These are phyloP conservation scores for Blastocystis sp. DNA, from an alignment of 352 stramenopile species.

Conservation along the genomic window DNA sequence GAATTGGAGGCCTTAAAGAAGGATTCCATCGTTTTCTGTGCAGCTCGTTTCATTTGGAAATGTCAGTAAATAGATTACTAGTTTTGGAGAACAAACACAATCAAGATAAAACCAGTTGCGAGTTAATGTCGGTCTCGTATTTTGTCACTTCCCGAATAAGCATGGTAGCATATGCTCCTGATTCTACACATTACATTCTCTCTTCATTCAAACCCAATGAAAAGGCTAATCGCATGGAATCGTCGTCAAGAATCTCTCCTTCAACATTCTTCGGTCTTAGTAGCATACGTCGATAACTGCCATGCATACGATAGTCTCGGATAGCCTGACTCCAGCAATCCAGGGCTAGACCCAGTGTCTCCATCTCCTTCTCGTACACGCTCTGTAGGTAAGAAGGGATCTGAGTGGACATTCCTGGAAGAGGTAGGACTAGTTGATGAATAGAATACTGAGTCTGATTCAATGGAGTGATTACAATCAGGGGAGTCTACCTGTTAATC, in stretches of 20 bases:
- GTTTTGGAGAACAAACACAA: not conserved
- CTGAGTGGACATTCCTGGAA: slow-evolving; percentile 27
- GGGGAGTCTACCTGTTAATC: not conserved
- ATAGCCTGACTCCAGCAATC: slow-evolving; percentile 32
- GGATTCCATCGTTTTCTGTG: slow-evolving; percentile 52
- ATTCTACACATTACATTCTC: slow-evolving; percentile 7
- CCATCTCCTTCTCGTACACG: slow-evolving; percentile 17
- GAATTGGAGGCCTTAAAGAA: slow-evolving; percentile 34
- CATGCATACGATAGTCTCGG: slow-evolving; percentile 55
- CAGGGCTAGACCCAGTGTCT: not conserved
- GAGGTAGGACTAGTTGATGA: slow-evolving; percentile 37
- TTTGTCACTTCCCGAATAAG: slow-evolving; percentile 62
- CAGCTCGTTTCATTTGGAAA: slow-evolving; percentile 15
- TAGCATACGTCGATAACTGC: slow-evolving; percentile 25
- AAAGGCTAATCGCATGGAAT: slow-evolving; percentile 30
- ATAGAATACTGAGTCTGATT: slow-evolving; percentile 6
- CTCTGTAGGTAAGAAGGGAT: slow-evolving; percentile 42
- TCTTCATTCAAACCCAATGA: slow-evolving; percentile 5
- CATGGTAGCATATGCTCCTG: slow-evolving; percentile 65
- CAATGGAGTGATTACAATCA: slow-evolving; percentile 13
- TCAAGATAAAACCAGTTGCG: slow-evolving; percentile 7
- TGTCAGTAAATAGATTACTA: not conserved
- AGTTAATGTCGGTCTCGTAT: slow-evolving; percentile 54
- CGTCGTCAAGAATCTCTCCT: slow-evolving; percentile 7
- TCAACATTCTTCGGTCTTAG: not conserved